phyloP scores from a whole-genome alignment of 169 alveolate species.

The Eimeria sp. region DNA sequence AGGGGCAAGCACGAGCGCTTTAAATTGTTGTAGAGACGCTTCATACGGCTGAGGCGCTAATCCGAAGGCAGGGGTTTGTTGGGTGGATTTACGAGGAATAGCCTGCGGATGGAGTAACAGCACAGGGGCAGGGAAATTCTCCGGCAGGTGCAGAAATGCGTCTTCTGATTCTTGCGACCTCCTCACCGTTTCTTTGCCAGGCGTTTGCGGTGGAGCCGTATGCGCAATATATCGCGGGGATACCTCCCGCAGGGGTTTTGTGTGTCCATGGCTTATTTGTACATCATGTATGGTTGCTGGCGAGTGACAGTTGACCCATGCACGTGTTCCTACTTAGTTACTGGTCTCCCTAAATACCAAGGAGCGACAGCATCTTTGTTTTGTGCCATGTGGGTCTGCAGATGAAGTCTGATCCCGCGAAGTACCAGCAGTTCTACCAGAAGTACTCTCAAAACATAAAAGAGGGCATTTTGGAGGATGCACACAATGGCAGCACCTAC shows the following conservation, averaged over 20 bases:
- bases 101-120: not conserved
- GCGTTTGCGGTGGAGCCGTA: not conserved
- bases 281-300: not conserved
- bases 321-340: not conserved
- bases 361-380: not conserved
- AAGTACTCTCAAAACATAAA: constrained; percentile 91
- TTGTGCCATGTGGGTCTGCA: constrained; percentile 12
- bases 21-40: not conserved
- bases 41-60: not conserved
- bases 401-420: constrained; percentile 89
- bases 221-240: not conserved
- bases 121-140: not conserved
- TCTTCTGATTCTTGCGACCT: not conserved
- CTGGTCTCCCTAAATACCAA: not conserved
- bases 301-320: not conserved
- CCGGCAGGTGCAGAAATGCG: not conserved
- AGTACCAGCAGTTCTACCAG: constrained; percentile 91
- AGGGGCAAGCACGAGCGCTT: not conserved
- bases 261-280: not conserved
- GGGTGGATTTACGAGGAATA: not conserved
- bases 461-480: constrained; percentile 87
- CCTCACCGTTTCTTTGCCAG: not conserved
- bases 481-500: constrained; percentile 72
- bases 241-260: not conserved
- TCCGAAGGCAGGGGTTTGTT: not conserved